phyloP scores from a whole-genome alignment of 108 stramenopile species.

The Discostella stelligeroides region DNA sequence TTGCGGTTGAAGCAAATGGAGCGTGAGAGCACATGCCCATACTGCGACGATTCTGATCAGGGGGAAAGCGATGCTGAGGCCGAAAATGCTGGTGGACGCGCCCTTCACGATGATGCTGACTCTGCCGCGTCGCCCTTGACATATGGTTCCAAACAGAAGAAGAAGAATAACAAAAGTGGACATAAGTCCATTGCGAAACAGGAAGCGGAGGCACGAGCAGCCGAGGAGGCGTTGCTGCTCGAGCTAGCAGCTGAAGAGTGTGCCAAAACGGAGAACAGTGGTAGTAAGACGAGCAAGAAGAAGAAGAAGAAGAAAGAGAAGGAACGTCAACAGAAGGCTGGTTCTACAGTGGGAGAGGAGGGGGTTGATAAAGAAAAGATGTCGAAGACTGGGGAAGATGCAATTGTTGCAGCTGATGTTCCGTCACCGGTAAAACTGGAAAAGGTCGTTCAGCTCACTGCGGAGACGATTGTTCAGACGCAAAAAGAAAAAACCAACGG shows the following conservation, averaged over 20 bases:
- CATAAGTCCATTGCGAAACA: constrained; percentile 57
- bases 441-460: constrained; percentile 28
- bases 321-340: constrained; percentile 77
- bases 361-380: constrained; percentile 58
- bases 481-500: constrained; percentile 42
- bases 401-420: constrained; percentile 17
- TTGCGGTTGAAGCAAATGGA: constrained; percentile 82
- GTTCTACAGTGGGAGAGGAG: constrained; percentile 69
- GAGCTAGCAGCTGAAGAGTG: constrained; percentile 85
- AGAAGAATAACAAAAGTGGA: constrained; percentile 59
- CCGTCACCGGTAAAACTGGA: constrained; percentile 28
- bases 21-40: constrained; percentile 61
- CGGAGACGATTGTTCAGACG: constrained; percentile 7
- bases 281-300: constrained; percentile 77
- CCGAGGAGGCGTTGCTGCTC: constrained; percentile 80
- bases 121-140: constrained; percentile 28
- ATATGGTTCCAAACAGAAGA: constrained; percentile 51
- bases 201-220: constrained; percentile 80
- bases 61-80: constrained; percentile 47
- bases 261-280: constrained; percentile 45
- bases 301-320: constrained; percentile 88
- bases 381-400: constrained; percentile 53
- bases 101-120: constrained; percentile 48
- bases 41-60: constrained; percentile 59
- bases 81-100: constrained; percentile 26